These are phyloP conservation scores for Carex arenaria DNA, from an alignment of 202 grass and related monocot species.

Conservation along the genomic window DNA sequence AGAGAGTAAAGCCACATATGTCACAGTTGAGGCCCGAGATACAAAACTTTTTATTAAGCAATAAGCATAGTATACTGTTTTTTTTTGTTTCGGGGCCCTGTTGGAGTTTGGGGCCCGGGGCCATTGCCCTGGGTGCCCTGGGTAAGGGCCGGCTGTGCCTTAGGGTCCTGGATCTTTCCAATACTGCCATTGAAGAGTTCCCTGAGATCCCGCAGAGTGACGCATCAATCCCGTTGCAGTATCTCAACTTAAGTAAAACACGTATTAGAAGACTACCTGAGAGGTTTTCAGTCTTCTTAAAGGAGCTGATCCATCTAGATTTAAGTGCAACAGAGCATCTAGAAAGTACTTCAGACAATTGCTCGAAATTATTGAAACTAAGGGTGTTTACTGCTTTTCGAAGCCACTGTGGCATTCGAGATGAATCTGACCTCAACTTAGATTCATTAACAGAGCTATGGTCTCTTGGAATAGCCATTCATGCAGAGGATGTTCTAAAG, in stretches of 20 bases:
- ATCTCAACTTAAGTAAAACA: conserved; percentile 73
- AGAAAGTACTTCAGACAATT: conserved; percentile 47
- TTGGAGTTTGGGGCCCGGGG: no score
- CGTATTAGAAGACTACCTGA: conserved; percentile 46
- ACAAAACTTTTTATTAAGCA: no score
- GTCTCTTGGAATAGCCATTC: conserved; percentile 70
- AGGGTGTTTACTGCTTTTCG: conserved; percentile 59
- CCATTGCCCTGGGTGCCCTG: no score
- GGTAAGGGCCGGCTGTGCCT: conserved; percentile 3
- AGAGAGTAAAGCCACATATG: no score
- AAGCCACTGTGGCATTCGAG: conserved; percentile 55
- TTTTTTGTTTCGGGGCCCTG: no score
- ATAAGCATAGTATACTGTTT: no score
- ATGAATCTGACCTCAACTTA: conserved; percentile 52
- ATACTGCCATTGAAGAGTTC: conserved; percentile 46
- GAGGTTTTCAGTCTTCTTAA: conserved; percentile 43
- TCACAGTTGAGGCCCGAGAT: no score
- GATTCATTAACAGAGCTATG: conserved; percentile 29
- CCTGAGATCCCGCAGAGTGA: conserved; percentile 45
- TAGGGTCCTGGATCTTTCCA: conserved; percentile 62
- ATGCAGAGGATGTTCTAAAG: conserved; percentile 54
- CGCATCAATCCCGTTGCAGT: conserved; percentile 29
- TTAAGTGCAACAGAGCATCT: conserved; percentile 54
- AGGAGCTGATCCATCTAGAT: conserved; percentile 64
- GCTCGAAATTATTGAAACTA: conserved; percentile 56